Conservation (phyloP, 305 asterid genomes). For the Coffea humblotiana region DNA sequence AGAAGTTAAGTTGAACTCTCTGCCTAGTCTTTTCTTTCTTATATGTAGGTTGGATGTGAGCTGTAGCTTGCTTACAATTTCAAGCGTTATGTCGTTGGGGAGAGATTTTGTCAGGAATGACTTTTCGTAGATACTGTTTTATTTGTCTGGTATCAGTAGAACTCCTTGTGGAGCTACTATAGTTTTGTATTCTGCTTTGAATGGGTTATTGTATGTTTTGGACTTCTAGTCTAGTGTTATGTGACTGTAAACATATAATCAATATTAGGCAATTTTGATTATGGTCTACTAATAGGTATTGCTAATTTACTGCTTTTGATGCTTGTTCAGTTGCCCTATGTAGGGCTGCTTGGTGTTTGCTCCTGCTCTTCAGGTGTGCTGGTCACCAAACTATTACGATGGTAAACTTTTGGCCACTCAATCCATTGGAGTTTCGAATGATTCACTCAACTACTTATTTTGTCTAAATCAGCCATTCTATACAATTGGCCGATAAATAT, state of each 20-base stretch:
- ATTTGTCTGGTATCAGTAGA: conserved; percentile 23
- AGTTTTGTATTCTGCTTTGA: conserved; percentile 19
- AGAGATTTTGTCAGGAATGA: conserved; percentile 17
- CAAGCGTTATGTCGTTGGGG: conserved; percentile 14
- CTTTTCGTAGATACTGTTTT: conserved; percentile 35
- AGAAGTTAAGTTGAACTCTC: background rate
- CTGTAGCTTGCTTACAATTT: conserved; percentile 14
- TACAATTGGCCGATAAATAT: no score
- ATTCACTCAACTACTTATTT: no score
- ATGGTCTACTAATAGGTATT: background rate
- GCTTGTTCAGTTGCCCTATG: background rate
- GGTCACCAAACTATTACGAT: no score
- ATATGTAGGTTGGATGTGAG: conserved; percentile 3
- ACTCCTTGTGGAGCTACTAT: conserved; percentile 28
- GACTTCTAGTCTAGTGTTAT: conserved; percentile 9
- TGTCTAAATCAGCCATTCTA: no score
- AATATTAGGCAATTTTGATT: conserved; percentile 29
- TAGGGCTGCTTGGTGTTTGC: background rate
- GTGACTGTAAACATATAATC: conserved; percentile 17
- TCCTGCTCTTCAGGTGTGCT: no score
- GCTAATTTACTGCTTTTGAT: background rate
- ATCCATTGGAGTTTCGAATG: no score
- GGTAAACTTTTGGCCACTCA: no score
- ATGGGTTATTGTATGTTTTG: conserved; percentile 12
- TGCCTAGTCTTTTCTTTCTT: conserved; percentile 12